Percentiles rank a stretch among this genome's conserved stretches.
phyloP scores from a whole-genome alignment of 805 yeast species.

The Sporopachydermia lactativora region DNA sequence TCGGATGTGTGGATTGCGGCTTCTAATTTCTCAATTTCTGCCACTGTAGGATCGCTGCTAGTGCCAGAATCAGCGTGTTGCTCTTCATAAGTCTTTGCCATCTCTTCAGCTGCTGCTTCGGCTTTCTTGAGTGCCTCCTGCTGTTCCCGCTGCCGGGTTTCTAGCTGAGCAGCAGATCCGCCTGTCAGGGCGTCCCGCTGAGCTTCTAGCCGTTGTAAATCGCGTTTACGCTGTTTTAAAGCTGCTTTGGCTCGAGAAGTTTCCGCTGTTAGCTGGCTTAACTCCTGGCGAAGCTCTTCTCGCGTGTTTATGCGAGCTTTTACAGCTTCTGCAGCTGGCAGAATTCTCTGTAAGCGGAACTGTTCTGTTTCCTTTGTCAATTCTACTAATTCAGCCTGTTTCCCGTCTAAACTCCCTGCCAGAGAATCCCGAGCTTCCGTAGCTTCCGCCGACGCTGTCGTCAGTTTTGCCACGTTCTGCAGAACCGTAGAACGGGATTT shows the following conservation, averaged over 20 bases:
- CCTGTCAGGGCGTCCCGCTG: background rate
- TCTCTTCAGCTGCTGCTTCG: conserved; percentile 10
- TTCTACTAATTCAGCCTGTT: background rate
- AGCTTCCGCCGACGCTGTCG: background rate
- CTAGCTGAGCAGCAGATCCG: background rate
- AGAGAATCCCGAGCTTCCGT: background rate
- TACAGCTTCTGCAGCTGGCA: background rate
- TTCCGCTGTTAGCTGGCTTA: background rate
- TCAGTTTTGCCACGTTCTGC: background rate
- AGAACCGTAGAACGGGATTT: background rate
- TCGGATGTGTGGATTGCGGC: background rate
- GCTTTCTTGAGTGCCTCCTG: background rate
- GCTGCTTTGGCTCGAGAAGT: background rate
- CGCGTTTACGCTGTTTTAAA: background rate
- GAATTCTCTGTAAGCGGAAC: background rate
- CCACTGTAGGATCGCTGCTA: background rate
- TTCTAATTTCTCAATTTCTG: background rate
- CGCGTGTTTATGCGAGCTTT: background rate
- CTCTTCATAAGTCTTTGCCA: conserved; percentile 9
- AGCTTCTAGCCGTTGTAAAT: background rate
- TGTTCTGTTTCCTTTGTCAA: background rate
- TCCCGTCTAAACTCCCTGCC: background rate
- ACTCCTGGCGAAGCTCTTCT: background rate
- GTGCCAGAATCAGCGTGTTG: conserved; percentile 8
- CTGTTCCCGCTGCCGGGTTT: background rate